These are phyloP conservation scores for Metarhizium humberi DNA, from an alignment of 2,329 filamentous ascomycete species.

Conservation along the genomic window DNA sequence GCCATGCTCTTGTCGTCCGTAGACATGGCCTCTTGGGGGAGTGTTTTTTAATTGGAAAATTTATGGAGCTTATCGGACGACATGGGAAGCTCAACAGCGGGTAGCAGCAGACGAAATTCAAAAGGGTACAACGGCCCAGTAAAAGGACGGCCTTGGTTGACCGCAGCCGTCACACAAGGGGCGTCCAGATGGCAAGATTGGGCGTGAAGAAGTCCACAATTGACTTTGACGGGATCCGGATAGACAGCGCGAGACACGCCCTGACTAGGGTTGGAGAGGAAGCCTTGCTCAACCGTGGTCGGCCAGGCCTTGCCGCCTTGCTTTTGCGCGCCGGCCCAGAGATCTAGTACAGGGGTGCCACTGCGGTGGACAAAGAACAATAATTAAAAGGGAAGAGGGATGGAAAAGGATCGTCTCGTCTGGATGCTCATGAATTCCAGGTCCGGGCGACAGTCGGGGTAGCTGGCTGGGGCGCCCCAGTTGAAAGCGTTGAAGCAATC, in stretches of 20 bases:
- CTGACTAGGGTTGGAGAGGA: conserved; percentile 7
- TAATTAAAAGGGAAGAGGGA: background rate
- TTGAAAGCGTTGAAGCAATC: conserved; percentile 3
- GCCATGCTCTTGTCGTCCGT: conserved; percentile 20
- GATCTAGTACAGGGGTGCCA: background rate
- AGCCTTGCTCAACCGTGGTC: conserved; percentile 1
- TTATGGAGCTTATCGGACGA: conserved; percentile 26
- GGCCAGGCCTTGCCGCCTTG: conserved; percentile 3
- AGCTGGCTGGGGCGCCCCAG: conserved; percentile 3
- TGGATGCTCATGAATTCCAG: background rate
- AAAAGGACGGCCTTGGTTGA: background rate
- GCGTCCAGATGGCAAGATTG: conserved; percentile 3
- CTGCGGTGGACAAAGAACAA: background rate
- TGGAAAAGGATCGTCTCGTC: background rate
- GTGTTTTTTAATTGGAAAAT: conserved; percentile 24
- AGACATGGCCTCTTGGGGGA: conserved; percentile 11
- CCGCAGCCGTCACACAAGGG: conserved; percentile 5
- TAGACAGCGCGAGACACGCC: conserved; percentile 9
- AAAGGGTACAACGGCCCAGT: conserved; percentile 3
- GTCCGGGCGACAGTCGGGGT: background rate
- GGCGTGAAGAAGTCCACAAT: conserved; percentile 3
- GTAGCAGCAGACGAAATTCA: conserved; percentile 5
- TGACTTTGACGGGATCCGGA: conserved; percentile 6
- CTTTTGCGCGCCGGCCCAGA: conserved; percentile 2
- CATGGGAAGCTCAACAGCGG: conserved; percentile 17